Percentiles rank a stretch among this genome's conserved stretches.
Conservation (phyloP, 345 rosid species). For the Erucastrum elatum region DNA sequence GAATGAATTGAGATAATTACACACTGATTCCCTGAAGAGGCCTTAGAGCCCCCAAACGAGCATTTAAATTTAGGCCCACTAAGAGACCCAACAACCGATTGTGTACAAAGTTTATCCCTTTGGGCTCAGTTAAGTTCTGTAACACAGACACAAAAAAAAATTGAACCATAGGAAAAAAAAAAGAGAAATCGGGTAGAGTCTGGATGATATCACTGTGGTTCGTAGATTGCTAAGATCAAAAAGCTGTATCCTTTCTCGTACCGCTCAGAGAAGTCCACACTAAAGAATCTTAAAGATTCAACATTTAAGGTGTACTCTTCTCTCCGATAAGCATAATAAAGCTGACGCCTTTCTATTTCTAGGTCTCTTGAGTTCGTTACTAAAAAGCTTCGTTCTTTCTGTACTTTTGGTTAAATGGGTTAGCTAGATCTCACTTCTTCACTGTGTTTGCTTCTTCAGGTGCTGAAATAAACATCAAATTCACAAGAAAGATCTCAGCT, state of each 20-base stretch:
- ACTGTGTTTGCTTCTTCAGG: slow-evolving; percentile 17
- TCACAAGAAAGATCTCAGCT: neutral
- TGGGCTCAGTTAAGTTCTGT: too few relatives aligned
- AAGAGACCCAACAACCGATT: too few relatives aligned
- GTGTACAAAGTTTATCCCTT: too few relatives aligned
- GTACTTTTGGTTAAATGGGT: neutral
- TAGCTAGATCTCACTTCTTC: slow-evolving; percentile 7
- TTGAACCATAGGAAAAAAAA: too few relatives aligned
- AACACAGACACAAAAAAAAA: too few relatives aligned
- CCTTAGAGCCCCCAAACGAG: too few relatives aligned
- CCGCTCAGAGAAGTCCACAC: slow-evolving; percentile 14
- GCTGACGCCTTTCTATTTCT: slow-evolving; percentile 30
- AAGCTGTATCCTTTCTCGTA: neutral
- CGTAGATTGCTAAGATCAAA: slow-evolving; percentile 25
- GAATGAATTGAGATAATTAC: too few relatives aligned
- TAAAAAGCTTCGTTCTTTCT: slow-evolving; percentile 19
- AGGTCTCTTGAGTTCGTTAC: neutral
- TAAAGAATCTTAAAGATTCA: slow-evolving; percentile 27
- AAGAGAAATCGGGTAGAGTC: slow-evolving; percentile 6
- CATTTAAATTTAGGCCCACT: too few relatives aligned
- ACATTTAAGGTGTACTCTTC: slow-evolving; percentile 28
- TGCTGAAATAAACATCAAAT: neutral
- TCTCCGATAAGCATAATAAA: neutral
- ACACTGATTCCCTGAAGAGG: too few relatives aligned
- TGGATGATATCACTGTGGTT: slow-evolving; percentile 33